Base-by-base conservation (phyloP, 192 early-diverging fungal genomes). In the Backusella mclennaniae region DNA sequence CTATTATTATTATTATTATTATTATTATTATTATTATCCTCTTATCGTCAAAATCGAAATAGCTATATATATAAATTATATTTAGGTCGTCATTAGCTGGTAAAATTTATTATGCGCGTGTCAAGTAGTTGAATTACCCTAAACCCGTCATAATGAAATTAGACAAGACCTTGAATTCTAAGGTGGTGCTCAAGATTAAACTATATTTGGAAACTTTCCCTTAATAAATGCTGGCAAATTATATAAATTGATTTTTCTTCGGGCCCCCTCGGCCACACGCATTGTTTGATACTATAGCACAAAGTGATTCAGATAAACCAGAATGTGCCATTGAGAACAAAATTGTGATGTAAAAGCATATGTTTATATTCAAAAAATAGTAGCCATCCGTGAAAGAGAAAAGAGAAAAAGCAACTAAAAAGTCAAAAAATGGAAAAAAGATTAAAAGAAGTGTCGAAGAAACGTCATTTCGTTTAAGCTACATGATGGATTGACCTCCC, bases 1-100 rank as follows among this genome's bases (percentile, higher is more conserved):
- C 3, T 33, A 33, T 3, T 33, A 33, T 3, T 33, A 33, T 63
- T 29, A 49, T 49, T 33, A 33, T 3, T 33, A 33, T 3, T 33
- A 33, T 63, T 29, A 49, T 49, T 49, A 49, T 49, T 44, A 15
- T 56, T 63, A 63, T 63, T 63, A 26, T 63, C 56, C 56, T 29
- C 12, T 63, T 63, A 63, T 63, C 56, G 56, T 63, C 56, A 63
- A 63, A 63, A 63, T 63, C 56, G 9, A 63, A 63, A 63, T 63
- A 63, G 56, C 3, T 29, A 14, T 2, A 63, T 2, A 63, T 63
- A 12, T 4, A 63, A 11, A 9, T 29, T 56, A 56, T 56, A 7
- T 56, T 23, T 23, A 56, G 11, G 3, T 29, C 12, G 29, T 63
- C 12, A 63, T 11, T 14, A 44, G 42, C 17, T 14, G 15, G 42